A percentile compares a stretch with the other conserved stretches of the same genome.
These are phyloP conservation scores for Calamus simplicifolius DNA, from an alignment of 176 grass and related monocot genomes.

Conservation along the genomic window DNA sequence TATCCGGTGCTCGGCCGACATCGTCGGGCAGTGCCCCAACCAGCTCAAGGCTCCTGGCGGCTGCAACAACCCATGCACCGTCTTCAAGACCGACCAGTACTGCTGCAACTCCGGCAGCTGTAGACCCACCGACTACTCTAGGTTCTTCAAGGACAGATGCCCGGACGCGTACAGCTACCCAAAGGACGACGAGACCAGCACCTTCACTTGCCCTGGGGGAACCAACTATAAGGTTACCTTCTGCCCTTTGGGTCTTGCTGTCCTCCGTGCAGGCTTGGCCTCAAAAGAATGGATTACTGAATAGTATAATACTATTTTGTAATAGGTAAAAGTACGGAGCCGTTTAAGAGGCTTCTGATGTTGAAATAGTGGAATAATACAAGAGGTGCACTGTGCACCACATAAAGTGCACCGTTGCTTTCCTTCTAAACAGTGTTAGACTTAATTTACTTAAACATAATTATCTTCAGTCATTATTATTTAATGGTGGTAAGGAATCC, in stretches of 20 bases:
- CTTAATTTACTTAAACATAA: no score
- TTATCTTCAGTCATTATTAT: no score
- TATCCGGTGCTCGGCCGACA: conserved; percentile 24
- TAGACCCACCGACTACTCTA: conserved; percentile 26
- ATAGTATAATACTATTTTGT: no score
- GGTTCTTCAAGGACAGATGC: conserved; percentile 40
- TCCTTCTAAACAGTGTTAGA: no score
- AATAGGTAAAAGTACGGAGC: no score
- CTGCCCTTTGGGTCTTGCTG: conserved; percentile 19
- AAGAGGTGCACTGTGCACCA: no score
- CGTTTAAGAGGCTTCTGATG: no score
- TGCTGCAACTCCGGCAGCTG: conserved; percentile 17
- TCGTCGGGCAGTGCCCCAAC: conserved; percentile 24
- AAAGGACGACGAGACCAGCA: conserved; percentile 24
- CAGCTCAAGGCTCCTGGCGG: conserved; percentile 29
- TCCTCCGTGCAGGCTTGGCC: no score
- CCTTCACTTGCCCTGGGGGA: conserved; percentile 30
- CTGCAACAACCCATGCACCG: conserved; percentile 39
- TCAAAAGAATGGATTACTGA: no score
- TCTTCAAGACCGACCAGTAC: conserved; percentile 32
- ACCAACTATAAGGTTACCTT: conserved; percentile 48
- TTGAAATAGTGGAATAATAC: no score
- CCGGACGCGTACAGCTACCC: conserved; percentile 44
- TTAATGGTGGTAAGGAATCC: no score
- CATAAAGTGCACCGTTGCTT: no score